Conservation (phyloP, 371 early-diverging fungal genomes). For the Cokeromyces recurvatus region DNA sequence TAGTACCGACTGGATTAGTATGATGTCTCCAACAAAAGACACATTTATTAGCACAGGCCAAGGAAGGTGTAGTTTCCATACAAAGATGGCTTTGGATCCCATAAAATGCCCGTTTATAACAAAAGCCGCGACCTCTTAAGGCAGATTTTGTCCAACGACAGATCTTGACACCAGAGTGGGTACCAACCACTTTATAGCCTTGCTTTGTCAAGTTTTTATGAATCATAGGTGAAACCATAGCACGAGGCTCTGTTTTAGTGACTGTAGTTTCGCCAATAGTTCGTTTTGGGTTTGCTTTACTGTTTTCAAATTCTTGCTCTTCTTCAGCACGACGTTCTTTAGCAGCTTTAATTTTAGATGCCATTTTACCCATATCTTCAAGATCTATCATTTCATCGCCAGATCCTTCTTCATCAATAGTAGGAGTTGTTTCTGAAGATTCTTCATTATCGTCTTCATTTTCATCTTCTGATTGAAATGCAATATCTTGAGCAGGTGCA, state of each 20-base stretch:
- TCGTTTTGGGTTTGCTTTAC: conserved; percentile 50
- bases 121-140: conserved; percentile 74
- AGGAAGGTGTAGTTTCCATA: conserved; percentile 68
- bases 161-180: conserved; percentile 79
- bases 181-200: conserved; percentile 76
- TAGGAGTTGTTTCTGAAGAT: conserved; percentile 16
- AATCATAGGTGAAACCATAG: conserved; percentile 76
- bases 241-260: conserved; percentile 46
- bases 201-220: conserved; percentile 73
- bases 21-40: conserved; percentile 84
- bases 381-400: conserved; percentile 70
- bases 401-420: conserved; percentile 32
- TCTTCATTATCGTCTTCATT: conserved; percentile 36
- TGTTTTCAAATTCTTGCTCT: conserved; percentile 47
- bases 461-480: conserved; percentile 55
- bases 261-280: conserved; percentile 15
- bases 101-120: conserved; percentile 76
- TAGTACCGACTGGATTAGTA: conserved; percentile 75
- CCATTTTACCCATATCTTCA: conserved; percentile 72
- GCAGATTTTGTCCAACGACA: conserved; percentile 83
- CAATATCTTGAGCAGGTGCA: conserved; percentile 37
- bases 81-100: conserved; percentile 66
- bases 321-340: conserved; percentile 53
- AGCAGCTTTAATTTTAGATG: conserved; percentile 53
- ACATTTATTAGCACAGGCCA: conserved; percentile 83